These are phyloP conservation scores for Senecio squalidus DNA, from an alignment of 140 eudicot genomes.

Conservation along the genomic window DNA sequence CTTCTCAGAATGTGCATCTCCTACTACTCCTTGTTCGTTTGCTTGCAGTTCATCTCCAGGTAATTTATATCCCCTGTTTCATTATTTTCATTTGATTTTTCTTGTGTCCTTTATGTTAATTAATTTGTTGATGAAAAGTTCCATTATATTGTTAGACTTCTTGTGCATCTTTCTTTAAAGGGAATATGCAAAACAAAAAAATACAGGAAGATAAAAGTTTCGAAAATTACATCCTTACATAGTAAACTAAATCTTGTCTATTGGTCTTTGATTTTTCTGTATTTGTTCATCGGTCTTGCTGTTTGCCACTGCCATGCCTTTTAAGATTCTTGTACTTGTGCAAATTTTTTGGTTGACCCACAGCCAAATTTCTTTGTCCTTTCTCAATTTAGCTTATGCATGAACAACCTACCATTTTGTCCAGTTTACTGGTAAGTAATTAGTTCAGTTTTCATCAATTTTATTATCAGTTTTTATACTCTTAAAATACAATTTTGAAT, in stretches of 20 bases:
- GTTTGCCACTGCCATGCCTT: too few species aligned
- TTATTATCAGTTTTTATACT: too few species aligned
- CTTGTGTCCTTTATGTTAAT: too few species aligned
- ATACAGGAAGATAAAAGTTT: too few species aligned
- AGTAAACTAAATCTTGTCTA: not conserved
- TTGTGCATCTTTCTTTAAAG: too few species aligned
- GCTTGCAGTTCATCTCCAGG: constrained; percentile 90
- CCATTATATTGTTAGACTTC: too few species aligned
- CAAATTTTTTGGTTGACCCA: not conserved
- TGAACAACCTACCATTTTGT: not conserved
- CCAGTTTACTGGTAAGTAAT: not conserved
- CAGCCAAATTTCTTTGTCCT: too few species aligned
- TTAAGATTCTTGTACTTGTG: too few species aligned
- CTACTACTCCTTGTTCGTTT: constrained; percentile 75
- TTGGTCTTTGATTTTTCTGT: too few species aligned
- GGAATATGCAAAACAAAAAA: not conserved
- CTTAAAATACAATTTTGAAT: too few species aligned
- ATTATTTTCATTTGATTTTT: not conserved
- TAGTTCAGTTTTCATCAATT: not conserved
- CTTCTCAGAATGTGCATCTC: constrained; percentile 59
- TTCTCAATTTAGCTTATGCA: not conserved
- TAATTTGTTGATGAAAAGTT: not conserved
- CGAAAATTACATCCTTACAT: not conserved
- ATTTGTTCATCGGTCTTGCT: too few species aligned
- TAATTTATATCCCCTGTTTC: constrained; percentile 15